Base-by-base conservation (phyloP, 225 moss, liverwort and hornwort species). In the Bryum argenteum region DNA sequence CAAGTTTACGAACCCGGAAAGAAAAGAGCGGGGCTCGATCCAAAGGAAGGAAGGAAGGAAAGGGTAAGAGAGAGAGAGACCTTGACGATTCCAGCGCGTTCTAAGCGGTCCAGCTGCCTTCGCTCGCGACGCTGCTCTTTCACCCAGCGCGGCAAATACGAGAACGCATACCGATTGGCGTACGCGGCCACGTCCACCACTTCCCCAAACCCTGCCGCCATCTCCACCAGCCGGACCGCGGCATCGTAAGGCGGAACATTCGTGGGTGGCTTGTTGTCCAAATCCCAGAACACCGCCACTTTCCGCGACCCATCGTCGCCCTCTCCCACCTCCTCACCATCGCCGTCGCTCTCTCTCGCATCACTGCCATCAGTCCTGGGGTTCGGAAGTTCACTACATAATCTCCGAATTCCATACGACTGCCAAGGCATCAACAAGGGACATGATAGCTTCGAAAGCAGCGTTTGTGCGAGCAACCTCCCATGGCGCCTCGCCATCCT, bases 221-320 rank as follows among this genome's bases (percentile, higher is more conserved):
- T 89, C 40, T 89, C 91, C 15, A 87, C 83, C 54, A 98, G 81
- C 0, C 92, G 92, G 70, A 82, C 67, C n/a, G 97, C 97, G 6
- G 97, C 94, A 33, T 91, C 84, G 73, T 77, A 94, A 1, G 97
- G 97, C 8, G 85, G 78, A 54, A 94, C 97, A 43, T 85, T 80
- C 88, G 85, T 91, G 10, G 97, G 97, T 14, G 97, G 94, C 70
- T 97, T 97, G 79, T 97, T 97, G 84, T 98, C 97, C 78, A 98
- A 70, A 75, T 98, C 97, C 97, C 97, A 98, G 43, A 98, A 98
- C 15, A 98, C 92, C 26, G 90, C 89, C 28, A 98, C 91, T 66
- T 63, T 88, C 5, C 89, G 82, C 15, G 75, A 73, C 44, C 54
- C 66, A 21, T 70, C 66, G 22, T 55, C 77, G 14, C 50, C 57